These are phyloP conservation scores for Gentiana dahurica DNA, from an alignment of 257 asterid species.

Conservation along the genomic window DNA sequence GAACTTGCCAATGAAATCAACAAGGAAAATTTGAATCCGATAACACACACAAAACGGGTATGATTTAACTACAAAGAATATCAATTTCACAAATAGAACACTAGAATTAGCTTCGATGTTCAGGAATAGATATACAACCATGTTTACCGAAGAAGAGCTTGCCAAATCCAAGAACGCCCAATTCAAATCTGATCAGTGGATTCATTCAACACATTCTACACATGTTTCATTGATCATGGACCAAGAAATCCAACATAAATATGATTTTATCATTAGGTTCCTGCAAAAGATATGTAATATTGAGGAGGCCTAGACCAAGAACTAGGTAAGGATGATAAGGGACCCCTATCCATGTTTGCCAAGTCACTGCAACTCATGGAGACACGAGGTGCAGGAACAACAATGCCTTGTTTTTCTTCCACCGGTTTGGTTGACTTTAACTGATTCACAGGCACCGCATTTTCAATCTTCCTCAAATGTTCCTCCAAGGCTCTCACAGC, in stretches of 20 bases:
- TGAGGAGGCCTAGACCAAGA: slow-evolving; percentile 24
- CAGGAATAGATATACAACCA: too few relatives aligned
- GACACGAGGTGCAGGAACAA: slow-evolving; percentile 19
- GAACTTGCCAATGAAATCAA: too few relatives aligned
- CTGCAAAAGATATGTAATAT: not conserved
- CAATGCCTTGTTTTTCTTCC: slow-evolving; percentile 17
- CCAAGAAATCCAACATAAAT: not conserved
- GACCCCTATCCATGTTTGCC: slow-evolving; percentile 22
- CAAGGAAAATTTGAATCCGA: too few relatives aligned
- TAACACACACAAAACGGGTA: too few relatives aligned
- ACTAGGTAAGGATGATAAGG: slow-evolving; percentile 14
- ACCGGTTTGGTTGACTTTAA: slow-evolving; percentile 10
- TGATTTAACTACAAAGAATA: too few relatives aligned
- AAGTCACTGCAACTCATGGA: slow-evolving; percentile 16
- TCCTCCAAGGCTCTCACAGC: slow-evolving; percentile 75
- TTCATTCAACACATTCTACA: too few relatives aligned
- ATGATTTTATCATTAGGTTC: not conserved
- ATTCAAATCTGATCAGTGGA: too few relatives aligned
- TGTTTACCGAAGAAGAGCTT: too few relatives aligned
- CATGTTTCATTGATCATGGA: not conserved
- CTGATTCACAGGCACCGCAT: slow-evolving; percentile 23
- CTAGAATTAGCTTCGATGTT: too few relatives aligned
- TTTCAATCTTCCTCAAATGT: slow-evolving; percentile 55
- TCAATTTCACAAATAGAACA: too few relatives aligned
- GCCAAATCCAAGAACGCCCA: too few relatives aligned